Evolutionary conservation across 139 green algal genomes (phyloP).

Genomic region (Ettlia oleoabundans): DNA sequence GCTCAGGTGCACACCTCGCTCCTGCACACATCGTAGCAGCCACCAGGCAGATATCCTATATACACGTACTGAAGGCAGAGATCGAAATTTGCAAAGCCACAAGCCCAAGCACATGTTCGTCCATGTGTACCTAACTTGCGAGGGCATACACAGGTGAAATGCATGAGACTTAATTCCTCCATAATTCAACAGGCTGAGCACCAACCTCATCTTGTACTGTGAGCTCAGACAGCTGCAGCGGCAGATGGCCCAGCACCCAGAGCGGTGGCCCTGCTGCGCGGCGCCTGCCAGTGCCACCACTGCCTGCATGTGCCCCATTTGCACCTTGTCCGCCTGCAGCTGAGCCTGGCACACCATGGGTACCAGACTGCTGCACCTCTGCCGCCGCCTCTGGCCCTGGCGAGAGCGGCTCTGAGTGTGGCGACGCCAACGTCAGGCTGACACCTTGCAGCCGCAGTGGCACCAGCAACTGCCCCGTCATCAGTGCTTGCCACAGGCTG

Average conservation of each 20-base stretch:
- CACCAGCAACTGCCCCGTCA: slow-evolving; percentile 17
- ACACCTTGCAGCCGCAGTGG: slow-evolving; percentile 12
- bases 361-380: too few relatives aligned
- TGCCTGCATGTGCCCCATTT: too few relatives aligned
- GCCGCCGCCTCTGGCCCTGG: too few relatives aligned
- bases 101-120: too few relatives aligned
- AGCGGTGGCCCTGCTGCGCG: background rate
- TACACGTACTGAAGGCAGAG: too few relatives aligned
- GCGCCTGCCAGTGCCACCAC: background rate
- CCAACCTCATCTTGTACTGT: slow-evolving; percentile 15
- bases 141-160: too few relatives aligned
- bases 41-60: too few relatives aligned
- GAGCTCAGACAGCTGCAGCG: slow-evolving; percentile 1
- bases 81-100: too few relatives aligned
- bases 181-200: background rate
- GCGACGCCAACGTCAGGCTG: slow-evolving; percentile 1
- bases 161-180: too few relatives aligned
- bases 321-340: too few relatives aligned
- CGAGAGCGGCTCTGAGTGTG: background rate
- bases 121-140: too few relatives aligned
- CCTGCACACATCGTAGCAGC: slow-evolving; percentile 3
- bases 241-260: slow-evolving; percentile 3
- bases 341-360: too few relatives aligned
- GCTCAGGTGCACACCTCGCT: background rate
- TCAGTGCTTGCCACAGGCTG: slow-evolving; percentile 15